These are phyloP conservation scores for Ajuga reptans DNA, from an alignment of 305 asterid genomes.

Conservation along the genomic window DNA sequence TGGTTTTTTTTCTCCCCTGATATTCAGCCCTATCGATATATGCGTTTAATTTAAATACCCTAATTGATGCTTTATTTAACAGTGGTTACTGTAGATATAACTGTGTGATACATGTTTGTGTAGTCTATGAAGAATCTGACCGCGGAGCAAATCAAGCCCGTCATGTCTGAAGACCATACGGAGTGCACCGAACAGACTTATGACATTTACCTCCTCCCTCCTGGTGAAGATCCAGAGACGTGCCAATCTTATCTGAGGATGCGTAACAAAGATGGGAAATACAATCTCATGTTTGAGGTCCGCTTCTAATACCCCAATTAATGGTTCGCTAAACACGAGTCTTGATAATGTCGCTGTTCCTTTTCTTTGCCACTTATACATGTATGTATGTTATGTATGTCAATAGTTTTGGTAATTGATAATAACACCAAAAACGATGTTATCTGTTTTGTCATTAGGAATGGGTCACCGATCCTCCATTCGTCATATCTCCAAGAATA, in stretches of 20 bases:
- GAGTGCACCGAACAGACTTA: conserved; percentile 78
- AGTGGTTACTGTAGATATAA: conserved; percentile 12
- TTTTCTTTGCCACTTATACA: not conserved
- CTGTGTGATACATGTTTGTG: conserved; percentile 25
- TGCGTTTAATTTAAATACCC: not conserved
- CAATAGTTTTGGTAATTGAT: not conserved
- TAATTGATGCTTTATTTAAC: conserved; percentile 11
- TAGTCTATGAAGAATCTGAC: conserved; percentile 61
- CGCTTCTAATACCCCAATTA: conserved; percentile 19
- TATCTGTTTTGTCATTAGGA: conserved; percentile 37
- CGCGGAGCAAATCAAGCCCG: conserved; percentile 60
- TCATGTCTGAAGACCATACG: conserved; percentile 54
- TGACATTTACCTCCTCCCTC: conserved; percentile 95
- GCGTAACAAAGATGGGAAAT: conserved; percentile 96
- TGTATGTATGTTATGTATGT: not conserved
- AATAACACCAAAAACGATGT: too few relatives aligned
- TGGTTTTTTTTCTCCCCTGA: too few relatives aligned
- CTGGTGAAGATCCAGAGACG: conserved; percentile 98
- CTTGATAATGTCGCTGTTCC: not conserved
- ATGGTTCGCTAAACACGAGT: not conserved
- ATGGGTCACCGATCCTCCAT: conserved; percentile 95
- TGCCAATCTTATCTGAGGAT: conserved; percentile 97
- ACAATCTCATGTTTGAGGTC: conserved; percentile 99
- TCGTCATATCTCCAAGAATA: conserved; percentile 98
- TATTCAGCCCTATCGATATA: too few relatives aligned